Percentiles rank a stretch among this genome's conserved stretches.
Evolutionary conservation across 352 stramenopile species (phyloP).

Genomic region (Phytopythium chamaehyphon): DNA sequence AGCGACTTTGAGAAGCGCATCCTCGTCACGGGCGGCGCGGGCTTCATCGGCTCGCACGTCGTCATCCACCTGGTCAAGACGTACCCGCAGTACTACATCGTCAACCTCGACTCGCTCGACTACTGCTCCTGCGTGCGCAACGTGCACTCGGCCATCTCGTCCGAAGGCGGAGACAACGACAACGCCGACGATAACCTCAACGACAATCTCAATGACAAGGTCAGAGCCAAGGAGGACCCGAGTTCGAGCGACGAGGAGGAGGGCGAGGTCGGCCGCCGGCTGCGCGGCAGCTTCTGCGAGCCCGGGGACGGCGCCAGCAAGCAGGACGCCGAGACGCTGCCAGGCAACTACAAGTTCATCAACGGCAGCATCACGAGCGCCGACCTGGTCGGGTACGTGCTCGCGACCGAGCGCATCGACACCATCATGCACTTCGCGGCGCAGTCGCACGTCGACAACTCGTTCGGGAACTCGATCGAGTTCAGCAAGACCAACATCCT

Average conservation of each 20-base stretch:
- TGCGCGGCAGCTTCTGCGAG: conserved; percentile 60
- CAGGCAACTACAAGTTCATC: conserved; percentile 94
- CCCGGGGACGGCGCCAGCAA: conserved; percentile 29
- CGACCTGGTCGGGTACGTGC: conserved; percentile 94
- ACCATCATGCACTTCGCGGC: conserved; percentile 98
- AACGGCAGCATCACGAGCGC: conserved; percentile 95
- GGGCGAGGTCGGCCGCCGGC: conserved; percentile 29
- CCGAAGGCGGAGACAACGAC: conserved; percentile 4
- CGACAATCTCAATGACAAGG: too few species aligned
- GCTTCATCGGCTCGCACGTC: conserved; percentile 97
- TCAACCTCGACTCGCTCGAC: conserved; percentile 94
- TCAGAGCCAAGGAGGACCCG: conserved; percentile 17
- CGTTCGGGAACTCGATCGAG: conserved; percentile 97
- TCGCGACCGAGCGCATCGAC: conserved; percentile 95
- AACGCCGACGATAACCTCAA: too few species aligned
- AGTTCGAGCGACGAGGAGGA: conserved; percentile 23
- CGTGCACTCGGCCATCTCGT: conserved; percentile 54
- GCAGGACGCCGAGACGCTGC: conserved; percentile 22
- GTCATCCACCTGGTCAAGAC: conserved; percentile 95
- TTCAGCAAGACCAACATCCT: conserved; percentile 99
- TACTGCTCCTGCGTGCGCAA: conserved; percentile 73
- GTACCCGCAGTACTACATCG: conserved; percentile 97
- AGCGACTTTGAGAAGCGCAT: conserved; percentile 87
- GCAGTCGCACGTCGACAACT: conserved; percentile 98
- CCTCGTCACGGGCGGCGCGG: conserved; percentile 95